Base-by-base conservation (phyloP, 2,329 filamentous ascomycete species). In the Aspergillus calidoustus region DNA sequence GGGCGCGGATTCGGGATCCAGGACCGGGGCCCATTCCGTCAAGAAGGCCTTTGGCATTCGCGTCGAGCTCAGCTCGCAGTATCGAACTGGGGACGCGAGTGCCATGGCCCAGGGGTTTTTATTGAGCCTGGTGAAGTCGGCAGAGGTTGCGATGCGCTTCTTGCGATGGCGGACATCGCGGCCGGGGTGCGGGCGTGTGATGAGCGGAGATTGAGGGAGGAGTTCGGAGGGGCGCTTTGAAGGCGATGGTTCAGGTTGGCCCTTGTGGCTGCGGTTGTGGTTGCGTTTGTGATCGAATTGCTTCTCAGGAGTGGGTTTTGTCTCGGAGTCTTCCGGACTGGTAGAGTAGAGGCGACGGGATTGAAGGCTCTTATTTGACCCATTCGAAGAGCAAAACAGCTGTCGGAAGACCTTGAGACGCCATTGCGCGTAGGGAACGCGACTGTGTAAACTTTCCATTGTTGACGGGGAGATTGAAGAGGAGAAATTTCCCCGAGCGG, bases 41-140 rank as follows among this genome's bases (percentile, higher is more conserved):
- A 80, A 51, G 0, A 79, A 62, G 0, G 64, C 71, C 7, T 63
- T 68, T 5, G 78, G 78, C 11, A 79, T 28, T n/a, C 78, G 68
- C 8, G 66, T 62, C 1, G 69, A 68, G 5, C 77, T 78, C 6
- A 71, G 50, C 3, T 62, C 30, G 61, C 78, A 80, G 64, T 72
- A 64, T 25, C 78, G 74, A 1, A 71, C 44, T 0, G 76, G 76
- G 2, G 76, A 76, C 19, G 76, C 76, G 13, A 80, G 71, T 22
- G 75, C 74, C 38, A 73, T 58, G 3, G 78, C 78, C 77, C 77
- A 80, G 22, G 77, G 76, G 48, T 80, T 80, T 17, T 71, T 67
- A 31, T 60, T 52, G n/a, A 80, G 66, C 4, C 71, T 64, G 15
- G 72, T 68, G 28, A 67, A 61, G 47, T 77, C 72, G 4, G 65